Percentiles rank a stretch among this genome's conserved stretches.
These are phyloP conservation scores for Nicotiana tomentosiformis DNA, from an alignment of 257 asterid genomes.

Conservation along the genomic window DNA sequence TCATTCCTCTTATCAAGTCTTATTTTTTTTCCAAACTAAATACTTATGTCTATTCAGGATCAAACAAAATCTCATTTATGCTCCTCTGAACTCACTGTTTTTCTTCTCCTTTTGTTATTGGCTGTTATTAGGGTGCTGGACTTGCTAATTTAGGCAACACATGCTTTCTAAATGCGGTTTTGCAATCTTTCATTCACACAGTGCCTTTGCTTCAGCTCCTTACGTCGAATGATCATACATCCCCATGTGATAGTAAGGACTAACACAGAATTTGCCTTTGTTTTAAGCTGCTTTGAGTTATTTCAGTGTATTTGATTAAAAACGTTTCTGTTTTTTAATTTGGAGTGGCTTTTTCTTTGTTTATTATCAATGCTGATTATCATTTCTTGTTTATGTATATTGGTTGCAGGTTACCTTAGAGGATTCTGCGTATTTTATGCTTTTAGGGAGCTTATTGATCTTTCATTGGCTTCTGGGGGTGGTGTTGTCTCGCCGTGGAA, in stretches of 20 bases:
- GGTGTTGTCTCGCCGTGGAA: conserved; percentile 31
- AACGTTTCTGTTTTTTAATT: neutral
- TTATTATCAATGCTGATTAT: conserved; percentile 40
- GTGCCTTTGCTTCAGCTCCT: conserved; percentile 60
- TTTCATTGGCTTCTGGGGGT: conserved; percentile 23
- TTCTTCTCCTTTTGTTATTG: neutral
- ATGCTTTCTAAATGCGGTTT: conserved; percentile 69
- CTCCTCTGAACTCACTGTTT: neutral
- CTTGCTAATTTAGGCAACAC: conserved; percentile 76
- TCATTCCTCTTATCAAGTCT: neutral
- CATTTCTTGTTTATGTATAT: neutral
- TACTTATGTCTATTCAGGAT: neutral
- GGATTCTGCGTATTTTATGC: conserved; percentile 43
- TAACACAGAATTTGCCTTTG: neutral
- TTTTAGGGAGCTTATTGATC: conserved; percentile 35
- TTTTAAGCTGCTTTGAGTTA: neutral
- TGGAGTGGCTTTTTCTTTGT: neutral
- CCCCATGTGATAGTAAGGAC: conserved; percentile 38
- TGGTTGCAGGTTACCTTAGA: conserved; percentile 35
- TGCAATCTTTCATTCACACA: conserved; percentile 72
- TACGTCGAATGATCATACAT: conserved; percentile 18
- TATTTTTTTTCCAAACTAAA: neutral
- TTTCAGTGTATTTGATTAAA: neutral
- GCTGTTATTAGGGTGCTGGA: conserved; percentile 61
- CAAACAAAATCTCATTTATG: neutral